A percentile compares a stretch with the other conserved stretches of the same genome.
Conservation (phyloP, 2,329 filamentous ascomycete species). For the Sphaerulina vaccinii region DNA sequence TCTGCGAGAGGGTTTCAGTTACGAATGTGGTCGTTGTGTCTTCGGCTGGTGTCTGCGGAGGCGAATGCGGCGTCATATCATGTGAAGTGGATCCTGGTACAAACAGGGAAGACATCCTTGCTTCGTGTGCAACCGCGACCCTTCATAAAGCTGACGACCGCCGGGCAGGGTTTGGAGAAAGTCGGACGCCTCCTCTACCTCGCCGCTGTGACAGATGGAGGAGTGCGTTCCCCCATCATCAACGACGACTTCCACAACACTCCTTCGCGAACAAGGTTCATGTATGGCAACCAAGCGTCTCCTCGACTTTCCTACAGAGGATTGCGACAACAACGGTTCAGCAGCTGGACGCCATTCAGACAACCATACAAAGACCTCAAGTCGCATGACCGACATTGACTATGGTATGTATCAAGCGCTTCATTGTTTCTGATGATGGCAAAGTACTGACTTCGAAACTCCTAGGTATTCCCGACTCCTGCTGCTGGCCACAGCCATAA, state of each 20-base stretch:
- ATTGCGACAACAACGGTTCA: slow-evolving; percentile 34
- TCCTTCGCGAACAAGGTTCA: neutral
- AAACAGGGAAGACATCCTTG: slow-evolving; percentile 12
- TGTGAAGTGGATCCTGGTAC: slow-evolving; percentile 3
- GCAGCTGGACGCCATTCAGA: slow-evolving; percentile 42
- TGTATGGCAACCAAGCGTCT: slow-evolving; percentile 4
- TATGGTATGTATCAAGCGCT: slow-evolving; percentile 36
- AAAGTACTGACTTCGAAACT: slow-evolving; percentile 12
- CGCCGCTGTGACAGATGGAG: slow-evolving; percentile 12
- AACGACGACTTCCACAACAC: slow-evolving; percentile 1
- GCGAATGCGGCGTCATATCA: no score
- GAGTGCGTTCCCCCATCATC: slow-evolving; percentile 21
- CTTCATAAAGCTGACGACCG: neutral
- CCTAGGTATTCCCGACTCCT: slow-evolving; percentile 33
- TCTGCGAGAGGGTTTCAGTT: no score
- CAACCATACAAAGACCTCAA: slow-evolving; percentile 33
- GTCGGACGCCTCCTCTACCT: slow-evolving; percentile 19
- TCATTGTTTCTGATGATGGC: neutral
- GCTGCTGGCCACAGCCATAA: slow-evolving; percentile 40
- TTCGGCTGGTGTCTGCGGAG: no score
- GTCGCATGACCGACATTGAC: slow-evolving; percentile 36
- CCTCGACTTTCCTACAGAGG: neutral
- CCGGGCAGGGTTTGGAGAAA: neutral
- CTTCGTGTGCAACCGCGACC: neutral
- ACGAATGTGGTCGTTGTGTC: no score